Evolutionary conservation across 2,329 filamentous ascomycete species (phyloP), one percentile per base, ranked within the genome.

Genomic region (Cladosporium sp.): DNA sequence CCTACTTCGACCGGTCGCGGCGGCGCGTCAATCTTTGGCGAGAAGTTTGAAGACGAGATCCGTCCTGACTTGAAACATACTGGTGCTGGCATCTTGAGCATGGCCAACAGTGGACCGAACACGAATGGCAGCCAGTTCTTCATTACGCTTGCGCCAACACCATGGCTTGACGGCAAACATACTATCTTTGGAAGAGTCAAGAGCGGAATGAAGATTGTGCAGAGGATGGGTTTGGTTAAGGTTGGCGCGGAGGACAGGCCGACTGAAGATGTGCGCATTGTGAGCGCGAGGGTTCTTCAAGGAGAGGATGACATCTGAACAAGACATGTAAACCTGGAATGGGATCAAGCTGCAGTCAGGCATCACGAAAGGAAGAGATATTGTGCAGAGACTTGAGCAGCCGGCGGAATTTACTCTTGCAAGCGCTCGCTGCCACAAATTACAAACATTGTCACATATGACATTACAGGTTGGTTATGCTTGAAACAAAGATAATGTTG

Each of bases 41-140:
- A 92, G 52, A 93, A 90, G 72, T 97, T 97, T 73, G 90, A 88
- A 61, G 94, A 99, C 77, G 94, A 99, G 80, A 93, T 97, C 67
- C 79, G 83, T 49, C 76, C 85, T 2, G 78, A 79, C 4, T 79
- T 99, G 57, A 94, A 93, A 72, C 94, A 99, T 78, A 96, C 92
- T 0, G 93, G 93, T 38, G 92, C 93, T 3, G 93, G 93, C 1
- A 82, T 97, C n/a, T 78, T 99, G 67, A 92, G 87, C 76, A 99
- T 99, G 94, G 94, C 94, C 60, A 99, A 99, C 76, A 86, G 87
- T 15, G 94, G 94, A 0, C 90, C 90, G 8, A 86, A 97, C 74
- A 96, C 93, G 37, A 97, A 97, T 74, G 93, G 93, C 20, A 90
- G 86, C 60, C 94, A 97, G 76, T 99, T 97, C 76, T 97, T 97